Base-by-base conservation (phyloP, 2,329 filamentous ascomycete species). In the Neopestalotiopsis clavispora region DNA sequence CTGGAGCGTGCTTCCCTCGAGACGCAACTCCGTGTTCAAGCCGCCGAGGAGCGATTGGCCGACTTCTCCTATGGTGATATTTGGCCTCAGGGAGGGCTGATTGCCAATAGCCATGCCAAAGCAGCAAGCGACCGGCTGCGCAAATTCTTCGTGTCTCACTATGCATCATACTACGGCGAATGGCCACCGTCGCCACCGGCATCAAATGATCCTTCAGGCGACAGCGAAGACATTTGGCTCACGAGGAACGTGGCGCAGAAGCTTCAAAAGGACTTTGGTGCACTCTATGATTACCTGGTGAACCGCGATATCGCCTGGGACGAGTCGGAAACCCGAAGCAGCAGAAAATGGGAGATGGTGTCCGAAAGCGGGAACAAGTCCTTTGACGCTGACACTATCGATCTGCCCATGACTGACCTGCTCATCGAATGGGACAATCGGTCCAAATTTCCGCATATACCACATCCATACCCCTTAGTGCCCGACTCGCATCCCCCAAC, bases 201-300 rank as follows among this genome's bases (percentile, higher is more conserved):
- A 52, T 62, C 66, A 4, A 73, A 74, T 62, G 66, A 70, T 52
- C 72, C 71, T 75, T 80, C 66, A 65, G 72, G 49, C 2, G 79
- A 81, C 0, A 82, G 77, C 9, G 81, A 85, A 40, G 84, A 86
- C 10, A 82, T 83, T 52, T 92, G 90, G 90, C 81, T 93, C 13
- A 90, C 86, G 4, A 83, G 91, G 56, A 85, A 83, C 3, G 76
- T 92, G 20, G 85, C 85, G 1, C 83, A 85, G 61, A 82, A 82
- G 2, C 76, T 93, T n/a, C 89, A 91, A 71, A 83, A 82, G 40
- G 91, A 93, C 72, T 92, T 93, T 73, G 88, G 89, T 2, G 87
- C 89, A 0, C 80, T 93, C 1, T 93, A 93, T 73, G 90, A 93
- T 74, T 92, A 91, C 71, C 81, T 93, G 1, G 90, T 93, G 17